Percentiles rank a stretch among this genome's conserved stretches.
These are phyloP conservation scores for Helianthus tuberosus DNA, from an alignment of 129 eudicot species.

Conservation along the genomic window DNA sequence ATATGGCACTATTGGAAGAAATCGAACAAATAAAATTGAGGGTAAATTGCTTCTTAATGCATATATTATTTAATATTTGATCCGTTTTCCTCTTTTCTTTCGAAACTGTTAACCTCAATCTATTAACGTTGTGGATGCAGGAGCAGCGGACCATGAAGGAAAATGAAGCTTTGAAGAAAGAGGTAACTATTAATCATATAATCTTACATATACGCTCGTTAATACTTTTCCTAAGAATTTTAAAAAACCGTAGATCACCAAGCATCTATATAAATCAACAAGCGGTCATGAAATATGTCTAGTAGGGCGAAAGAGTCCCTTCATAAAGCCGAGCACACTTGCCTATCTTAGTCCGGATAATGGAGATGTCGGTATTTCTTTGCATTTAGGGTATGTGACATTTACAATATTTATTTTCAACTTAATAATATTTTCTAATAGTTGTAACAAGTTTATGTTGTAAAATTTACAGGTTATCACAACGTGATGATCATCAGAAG, in stretches of 20 bases:
- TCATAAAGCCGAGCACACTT: constrained; percentile 39
- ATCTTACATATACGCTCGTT: not conserved
- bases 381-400: constrained; percentile 67
- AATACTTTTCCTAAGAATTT: not conserved
- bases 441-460: not conserved
- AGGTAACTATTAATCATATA: constrained; percentile 38
- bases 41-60: constrained; percentile 35
- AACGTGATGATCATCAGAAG: constrained; percentile 41
- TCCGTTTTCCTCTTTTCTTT: not conserved
- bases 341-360: constrained; percentile 40
- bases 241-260: constrained; percentile 45
- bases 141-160: constrained; percentile 61
- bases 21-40: constrained; percentile 66
- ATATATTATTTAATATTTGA: not conserved
- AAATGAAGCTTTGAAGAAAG: constrained; percentile 67
- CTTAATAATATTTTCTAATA: not conserved
- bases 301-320: constrained; percentile 38
- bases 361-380: constrained; percentile 63
- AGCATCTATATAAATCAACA: constrained; percentile 40
- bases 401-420: not conserved
- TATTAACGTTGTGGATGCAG: constrained; percentile 27
- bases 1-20: constrained; percentile 59
- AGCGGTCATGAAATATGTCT: constrained; percentile 30
- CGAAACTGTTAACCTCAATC: not conserved
- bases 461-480: constrained; percentile 44